phyloP scores from a whole-genome alignment of 495 filamentous ascomycete genomes.

The Cercophora sp. region DNA sequence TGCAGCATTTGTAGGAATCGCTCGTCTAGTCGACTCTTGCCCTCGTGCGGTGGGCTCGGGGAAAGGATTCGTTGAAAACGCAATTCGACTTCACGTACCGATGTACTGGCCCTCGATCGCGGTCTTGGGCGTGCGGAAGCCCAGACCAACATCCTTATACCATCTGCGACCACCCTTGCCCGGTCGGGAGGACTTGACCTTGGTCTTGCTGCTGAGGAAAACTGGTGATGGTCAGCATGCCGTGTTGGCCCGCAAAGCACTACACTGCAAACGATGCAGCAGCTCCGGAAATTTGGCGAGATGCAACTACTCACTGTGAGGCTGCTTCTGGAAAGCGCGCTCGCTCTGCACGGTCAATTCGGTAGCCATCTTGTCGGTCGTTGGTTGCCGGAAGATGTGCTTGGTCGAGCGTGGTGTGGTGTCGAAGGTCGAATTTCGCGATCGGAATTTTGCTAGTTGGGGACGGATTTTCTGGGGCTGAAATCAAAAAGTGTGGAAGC shows the following conservation, averaged over 20 bases:
- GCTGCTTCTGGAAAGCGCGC: conserved; percentile 99
- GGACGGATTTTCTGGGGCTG: conserved; percentile 27
- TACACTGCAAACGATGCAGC: neutral
- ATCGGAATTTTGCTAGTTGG: conserved; percentile 28
- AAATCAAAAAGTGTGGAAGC: conserved; percentile 31
- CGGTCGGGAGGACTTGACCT: conserved; percentile 75
- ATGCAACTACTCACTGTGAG: conserved; percentile 61
- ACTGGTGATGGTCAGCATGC: conserved; percentile 35
- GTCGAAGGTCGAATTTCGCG: conserved; percentile 17
- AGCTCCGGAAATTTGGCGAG: neutral
- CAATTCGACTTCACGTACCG: conserved; percentile 62
- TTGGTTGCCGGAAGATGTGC: conserved; percentile 28
- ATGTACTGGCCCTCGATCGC: conserved; percentile 99
- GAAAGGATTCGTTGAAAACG: conserved; percentile 6
- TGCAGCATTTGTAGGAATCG: too few relatives aligned
- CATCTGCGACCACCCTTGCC: conserved; percentile 89
- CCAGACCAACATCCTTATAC: conserved; percentile 99
- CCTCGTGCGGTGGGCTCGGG: neutral
- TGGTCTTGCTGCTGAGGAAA: conserved; percentile 92
- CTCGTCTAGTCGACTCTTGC: neutral
- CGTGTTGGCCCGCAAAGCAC: neutral
- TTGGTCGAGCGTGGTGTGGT: conserved; percentile 17
- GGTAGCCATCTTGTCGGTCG: conserved; percentile 86
- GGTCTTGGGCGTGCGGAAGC: conserved; percentile 94
- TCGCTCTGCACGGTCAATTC: conserved; percentile 97